These are phyloP conservation scores for Candida arabinofermentans DNA, from an alignment of 805 yeast species.

Conservation along the genomic window DNA sequence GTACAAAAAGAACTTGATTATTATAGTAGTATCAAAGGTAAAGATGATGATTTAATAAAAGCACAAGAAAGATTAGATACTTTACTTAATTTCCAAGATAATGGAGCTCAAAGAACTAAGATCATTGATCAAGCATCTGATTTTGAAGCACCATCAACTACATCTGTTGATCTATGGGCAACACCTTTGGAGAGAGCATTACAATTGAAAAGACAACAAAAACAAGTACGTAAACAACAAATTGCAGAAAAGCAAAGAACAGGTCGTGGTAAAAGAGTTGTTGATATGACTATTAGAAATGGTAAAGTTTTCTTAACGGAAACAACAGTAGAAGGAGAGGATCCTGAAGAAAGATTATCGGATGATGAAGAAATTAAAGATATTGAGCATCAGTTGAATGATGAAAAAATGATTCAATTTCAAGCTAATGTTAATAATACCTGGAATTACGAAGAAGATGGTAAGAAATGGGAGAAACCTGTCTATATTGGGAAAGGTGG, in stretches of 20 bases:
- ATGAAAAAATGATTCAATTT: slow-evolving; percentile 28
- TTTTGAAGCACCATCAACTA: slow-evolving; percentile 54
- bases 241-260: slow-evolving; percentile 51
- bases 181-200: slow-evolving; percentile 83
- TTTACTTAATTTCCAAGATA: slow-evolving; percentile 73
- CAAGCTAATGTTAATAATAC: slow-evolving; percentile 31
- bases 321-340: slow-evolving; percentile 24
- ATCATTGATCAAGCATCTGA: slow-evolving; percentile 94
- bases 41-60: slow-evolving; percentile 54
- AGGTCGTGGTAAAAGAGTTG: slow-evolving; percentile 71
- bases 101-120: slow-evolving; percentile 84
- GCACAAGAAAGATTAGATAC: slow-evolving; percentile 77
- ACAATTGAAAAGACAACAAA: slow-evolving; percentile 82
- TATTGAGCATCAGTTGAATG: slow-evolving; percentile 31
- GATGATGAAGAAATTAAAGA: slow-evolving; percentile 37
- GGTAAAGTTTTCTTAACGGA: slow-evolving; percentile 74
- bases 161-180: slow-evolving; percentile 68
- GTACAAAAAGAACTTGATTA: slow-evolving; percentile 42
- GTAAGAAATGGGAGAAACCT: slow-evolving; percentile 48
- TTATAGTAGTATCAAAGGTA: slow-evolving; percentile 35
- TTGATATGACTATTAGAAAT: slow-evolving; percentile 74
- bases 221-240: slow-evolving; percentile 61
- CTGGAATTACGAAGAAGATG: slow-evolving; percentile 63
- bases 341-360: slow-evolving; percentile 23
- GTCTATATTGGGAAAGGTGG: slow-evolving; percentile 15